Percentiles rank a stretch among this genome's conserved stretches.
phyloP scores from a whole-genome alignment of 2,329 filamentous ascomycete genomes.

The Berkeleyomyces rouxiae region DNA sequence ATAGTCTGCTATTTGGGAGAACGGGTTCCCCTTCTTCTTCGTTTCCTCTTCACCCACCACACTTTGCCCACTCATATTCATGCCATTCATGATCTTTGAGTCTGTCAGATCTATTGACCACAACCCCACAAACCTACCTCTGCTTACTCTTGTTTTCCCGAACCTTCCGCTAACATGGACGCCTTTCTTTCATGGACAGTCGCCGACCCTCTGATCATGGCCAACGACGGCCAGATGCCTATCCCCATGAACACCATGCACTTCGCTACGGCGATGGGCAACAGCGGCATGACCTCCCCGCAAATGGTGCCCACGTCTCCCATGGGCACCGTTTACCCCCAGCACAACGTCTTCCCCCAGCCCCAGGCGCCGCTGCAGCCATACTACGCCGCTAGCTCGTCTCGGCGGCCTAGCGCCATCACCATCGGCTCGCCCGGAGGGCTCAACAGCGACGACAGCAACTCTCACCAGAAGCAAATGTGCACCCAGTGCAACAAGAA shows the following conservation, averaged over 20 bases:
- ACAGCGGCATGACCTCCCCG: constrained; percentile 6
- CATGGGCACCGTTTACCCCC: constrained; percentile 4
- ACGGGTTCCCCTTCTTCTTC: background rate
- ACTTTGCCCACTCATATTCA: background rate
- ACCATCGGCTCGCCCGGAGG: constrained; percentile 21
- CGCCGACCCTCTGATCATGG: background rate
- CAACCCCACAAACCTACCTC: background rate
- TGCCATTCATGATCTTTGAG: background rate
- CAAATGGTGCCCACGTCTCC: constrained; percentile 8
- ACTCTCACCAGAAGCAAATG: constrained; percentile 40
- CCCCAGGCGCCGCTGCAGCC: background rate
- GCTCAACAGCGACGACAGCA: constrained; percentile 43
- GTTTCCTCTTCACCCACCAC: background rate
- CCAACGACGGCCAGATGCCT: background rate
- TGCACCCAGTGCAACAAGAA: constrained; percentile 69
- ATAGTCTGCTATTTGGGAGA: background rate
- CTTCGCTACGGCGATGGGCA: background rate
- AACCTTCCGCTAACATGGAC: constrained; percentile 1
- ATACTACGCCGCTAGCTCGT: constrained; percentile 23
- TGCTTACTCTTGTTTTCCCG: background rate
- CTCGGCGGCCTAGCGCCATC: constrained; percentile 25
- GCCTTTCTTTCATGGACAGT: background rate
- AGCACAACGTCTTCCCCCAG: background rate
- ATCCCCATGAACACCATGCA: constrained; percentile 3
- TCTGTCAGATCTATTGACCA: too few relatives aligned